These are phyloP conservation scores for Coemansia sp. DNA, from an alignment of 192 early-diverging fungal species.

Conservation along the genomic window DNA sequence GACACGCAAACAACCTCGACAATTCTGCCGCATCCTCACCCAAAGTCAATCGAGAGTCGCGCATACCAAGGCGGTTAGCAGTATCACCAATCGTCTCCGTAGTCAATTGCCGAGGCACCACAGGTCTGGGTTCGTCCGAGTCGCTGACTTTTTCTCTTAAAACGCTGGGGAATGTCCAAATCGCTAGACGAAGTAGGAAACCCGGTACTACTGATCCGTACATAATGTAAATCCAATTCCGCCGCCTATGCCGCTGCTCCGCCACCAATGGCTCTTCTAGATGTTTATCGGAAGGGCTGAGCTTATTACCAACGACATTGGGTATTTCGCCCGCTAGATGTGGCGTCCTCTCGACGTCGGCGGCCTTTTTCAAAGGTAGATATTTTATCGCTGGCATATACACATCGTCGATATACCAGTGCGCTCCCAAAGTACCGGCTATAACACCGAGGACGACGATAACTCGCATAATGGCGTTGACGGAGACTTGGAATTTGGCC, in stretches of 20 bases:
- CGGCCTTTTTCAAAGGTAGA: conserved; percentile 50
- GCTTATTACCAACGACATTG: conserved; percentile 16
- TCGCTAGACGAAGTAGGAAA: conserved; percentile 1
- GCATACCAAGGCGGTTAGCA: neutral
- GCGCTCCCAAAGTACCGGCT: conserved; percentile 51
- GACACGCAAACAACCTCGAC: conserved; percentile 20
- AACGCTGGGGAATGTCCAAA: conserved; percentile 15
- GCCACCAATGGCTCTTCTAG: neutral
- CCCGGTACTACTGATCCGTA: conserved; percentile 40
- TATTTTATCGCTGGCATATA: conserved; percentile 57
- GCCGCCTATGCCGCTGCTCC: neutral
- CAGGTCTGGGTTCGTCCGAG: too few species aligned
- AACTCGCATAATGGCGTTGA: conserved; percentile 51
- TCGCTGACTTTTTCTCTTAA: neutral
- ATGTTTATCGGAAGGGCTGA: neutral
- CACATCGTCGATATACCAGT: conserved; percentile 59
- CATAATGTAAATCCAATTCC: conserved; percentile 34
- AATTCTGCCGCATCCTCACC: conserved; percentile 15
- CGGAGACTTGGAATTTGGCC: conserved; percentile 51
- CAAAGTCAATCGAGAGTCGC: neutral
- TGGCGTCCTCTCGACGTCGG: conserved; percentile 31
- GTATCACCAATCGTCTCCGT: neutral
- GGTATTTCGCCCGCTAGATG: conserved; percentile 30
- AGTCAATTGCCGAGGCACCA: neutral
- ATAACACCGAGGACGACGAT: conserved; percentile 54